Evolutionary conservation across 805 yeast species (phyloP).

Genomic region (Candida methanosorbosa): DNA sequence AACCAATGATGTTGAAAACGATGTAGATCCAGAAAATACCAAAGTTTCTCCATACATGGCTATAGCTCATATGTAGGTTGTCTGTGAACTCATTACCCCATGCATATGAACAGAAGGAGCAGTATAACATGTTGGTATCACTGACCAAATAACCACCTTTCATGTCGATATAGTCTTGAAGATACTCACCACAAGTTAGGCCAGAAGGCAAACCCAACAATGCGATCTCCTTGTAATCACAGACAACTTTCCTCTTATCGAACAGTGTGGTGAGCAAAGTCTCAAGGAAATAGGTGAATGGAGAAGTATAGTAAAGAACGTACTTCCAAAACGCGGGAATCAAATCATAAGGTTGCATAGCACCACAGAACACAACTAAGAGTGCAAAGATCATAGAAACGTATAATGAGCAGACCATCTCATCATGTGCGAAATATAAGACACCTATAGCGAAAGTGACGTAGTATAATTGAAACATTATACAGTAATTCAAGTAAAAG

Average conservation of each 20-base stretch:
- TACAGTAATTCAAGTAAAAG: conserved; percentile 24
- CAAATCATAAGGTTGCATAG: conserved; percentile 32
- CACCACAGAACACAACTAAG: conserved; percentile 28
- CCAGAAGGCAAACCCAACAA: conserved; percentile 35
- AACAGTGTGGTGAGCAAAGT: conserved; percentile 31
- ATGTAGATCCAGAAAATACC: conserved; percentile 14
- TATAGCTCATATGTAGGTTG: conserved; percentile 7
- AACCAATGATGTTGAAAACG: background rate
- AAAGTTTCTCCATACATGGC: conserved; percentile 18
- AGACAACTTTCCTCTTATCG: conserved; percentile 28
- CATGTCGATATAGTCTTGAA: conserved; percentile 23
- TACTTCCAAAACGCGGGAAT: conserved; percentile 44
- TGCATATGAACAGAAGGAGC: conserved; percentile 15
- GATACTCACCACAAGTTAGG: conserved; percentile 39
- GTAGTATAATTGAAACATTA: conserved; percentile 21
- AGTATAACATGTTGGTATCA: conserved; percentile 12
- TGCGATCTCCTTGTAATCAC: conserved; percentile 28
- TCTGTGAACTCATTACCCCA: conserved; percentile 14
- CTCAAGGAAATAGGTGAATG: conserved; percentile 40
- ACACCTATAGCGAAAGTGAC: conserved; percentile 30
- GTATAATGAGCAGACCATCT: conserved; percentile 32
- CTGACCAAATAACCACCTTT: conserved; percentile 40
- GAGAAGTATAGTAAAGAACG: conserved; percentile 33
- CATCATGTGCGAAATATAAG: conserved; percentile 34
- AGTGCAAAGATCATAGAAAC: conserved; percentile 28